Conservation (phyloP, 2,329 filamentous ascomycete species). For the Aureobasidium namibiae region DNA sequence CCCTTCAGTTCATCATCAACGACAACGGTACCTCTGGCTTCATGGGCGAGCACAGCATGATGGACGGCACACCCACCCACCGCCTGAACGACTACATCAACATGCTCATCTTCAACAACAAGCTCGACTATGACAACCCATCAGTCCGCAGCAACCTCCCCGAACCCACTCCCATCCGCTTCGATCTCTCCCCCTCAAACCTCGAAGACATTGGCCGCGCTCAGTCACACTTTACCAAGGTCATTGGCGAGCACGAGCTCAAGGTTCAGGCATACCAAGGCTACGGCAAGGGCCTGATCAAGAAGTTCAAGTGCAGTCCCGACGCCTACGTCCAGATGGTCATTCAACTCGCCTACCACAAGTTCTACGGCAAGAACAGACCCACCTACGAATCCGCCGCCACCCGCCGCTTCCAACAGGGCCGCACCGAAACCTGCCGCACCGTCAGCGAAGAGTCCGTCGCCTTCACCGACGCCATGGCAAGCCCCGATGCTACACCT, state of each 20-base stretch:
- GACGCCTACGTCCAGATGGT: conserved; percentile 98
- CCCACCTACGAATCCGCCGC: conserved; percentile 97
- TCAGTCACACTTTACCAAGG: conserved; percentile 64
- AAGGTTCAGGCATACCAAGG: conserved; percentile 92
- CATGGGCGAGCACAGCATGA: conserved; percentile 99
- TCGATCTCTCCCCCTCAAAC: conserved; percentile 67
- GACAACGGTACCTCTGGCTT: conserved; percentile 97
- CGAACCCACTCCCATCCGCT: conserved; percentile 69
- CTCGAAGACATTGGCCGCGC: conserved; percentile 73
- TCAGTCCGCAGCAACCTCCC: conserved; percentile 72
- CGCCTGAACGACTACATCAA: conserved; percentile 93
- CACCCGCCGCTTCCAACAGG: conserved; percentile 89
- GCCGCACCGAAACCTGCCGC: conserved; percentile 92
- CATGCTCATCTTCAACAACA: conserved; percentile 86
- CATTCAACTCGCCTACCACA: conserved; percentile 96
- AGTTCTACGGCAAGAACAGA: conserved; percentile 97
- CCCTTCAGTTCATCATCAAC: conserved; percentile 93
- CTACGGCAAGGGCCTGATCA: conserved; percentile 97
- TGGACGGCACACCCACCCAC: conserved; percentile 98
- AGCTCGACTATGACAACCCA: conserved; percentile 78
- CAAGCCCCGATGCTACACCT: conserved; percentile 55
- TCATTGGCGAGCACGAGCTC: conserved; percentile 84
- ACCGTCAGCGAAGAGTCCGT: conserved; percentile 84
- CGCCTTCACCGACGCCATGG: conserved; percentile 82
- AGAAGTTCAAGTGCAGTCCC: conserved; percentile 97